Conservation (phyloP, 106 monocot genomes). For the Triglochin maritima region DNA sequence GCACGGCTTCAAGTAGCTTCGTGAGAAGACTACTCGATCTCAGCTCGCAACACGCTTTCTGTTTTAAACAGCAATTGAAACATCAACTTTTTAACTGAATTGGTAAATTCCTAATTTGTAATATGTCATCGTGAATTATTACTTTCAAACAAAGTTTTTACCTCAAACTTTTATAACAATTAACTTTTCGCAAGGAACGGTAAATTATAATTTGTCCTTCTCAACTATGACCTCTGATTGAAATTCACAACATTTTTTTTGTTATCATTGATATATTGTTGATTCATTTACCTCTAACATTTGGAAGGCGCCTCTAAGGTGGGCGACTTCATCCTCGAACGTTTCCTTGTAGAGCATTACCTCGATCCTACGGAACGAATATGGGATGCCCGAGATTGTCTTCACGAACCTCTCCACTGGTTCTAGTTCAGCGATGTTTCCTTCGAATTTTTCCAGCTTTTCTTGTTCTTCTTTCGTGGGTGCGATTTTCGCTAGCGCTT, state of each 20-base stretch:
- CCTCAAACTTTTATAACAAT: no score
- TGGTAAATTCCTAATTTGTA: no score
- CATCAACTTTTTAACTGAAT: no score
- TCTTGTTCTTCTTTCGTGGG: conserved; percentile 81
- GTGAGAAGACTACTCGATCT: conserved; percentile 77
- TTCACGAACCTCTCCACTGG: conserved; percentile 61
- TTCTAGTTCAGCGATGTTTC: conserved; percentile 36
- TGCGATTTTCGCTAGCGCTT: conserved; percentile 69
- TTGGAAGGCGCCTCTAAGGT: conserved; percentile 45
- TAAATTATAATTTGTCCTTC: neutral
- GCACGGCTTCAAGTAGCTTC: conserved; percentile 79
- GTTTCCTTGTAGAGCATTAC: conserved; percentile 69
- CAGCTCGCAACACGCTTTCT: conserved; percentile 93
- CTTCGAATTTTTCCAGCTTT: conserved; percentile 34
- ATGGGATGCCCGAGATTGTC: conserved; percentile 36
- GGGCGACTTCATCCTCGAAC: conserved; percentile 75
- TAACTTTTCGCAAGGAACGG: neutral
- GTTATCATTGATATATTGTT: neutral
- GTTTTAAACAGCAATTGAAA: conserved; percentile 3
- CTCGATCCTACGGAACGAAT: conserved; percentile 61
- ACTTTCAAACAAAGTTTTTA: no score
- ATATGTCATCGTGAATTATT: no score
- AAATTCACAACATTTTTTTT: no score
- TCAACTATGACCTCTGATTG: neutral
- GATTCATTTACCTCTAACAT: conserved; percentile 47